Evolutionary conservation across 1,284 basidiomycete species (phyloP), one percentile per base, ranked within the genome.

Genomic region (Vanrija humicola): DNA sequence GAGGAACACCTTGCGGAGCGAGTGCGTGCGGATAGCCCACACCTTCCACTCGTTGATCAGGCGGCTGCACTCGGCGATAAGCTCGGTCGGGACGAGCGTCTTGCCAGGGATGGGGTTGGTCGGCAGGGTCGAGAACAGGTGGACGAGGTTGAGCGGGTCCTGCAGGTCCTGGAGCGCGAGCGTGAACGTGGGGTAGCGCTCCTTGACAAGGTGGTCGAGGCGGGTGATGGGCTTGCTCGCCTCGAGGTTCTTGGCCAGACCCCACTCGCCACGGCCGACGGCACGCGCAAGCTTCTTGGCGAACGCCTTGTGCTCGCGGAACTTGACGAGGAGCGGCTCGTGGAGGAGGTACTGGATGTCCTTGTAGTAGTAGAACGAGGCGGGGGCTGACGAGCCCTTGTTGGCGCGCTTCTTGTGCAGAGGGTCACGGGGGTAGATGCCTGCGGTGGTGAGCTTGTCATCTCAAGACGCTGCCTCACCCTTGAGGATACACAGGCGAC

Each of bases 291-390:
- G 84, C 77, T 97, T 97, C 80, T 98, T 98, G 1, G 96, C 95
- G 67, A 98, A 98, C 0, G 93, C 86, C 77, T 98, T 99, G 81
- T 99, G 95, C 74, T 98, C 93, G 69, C 96, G 83, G 56, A 99
- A 82, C 73, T 93, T 96, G 73, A 85, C 86, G n/a, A 98, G 82
- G 6, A 98, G 87, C 1, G 96, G 96, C 77, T 99, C 96, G 72
- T 99, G 96, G 16, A 92, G 87, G 47, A 99, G 85, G 77, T 95
- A 98, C 54, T 90, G 90, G 65, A 99, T 96, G 73, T 99, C 96
- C 79, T 99, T 99, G 50, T 91, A 82, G 77, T 98, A 98, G 81
- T 98, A 99, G 79, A 98, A 99, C 6, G 94, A 90, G 1, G 94
- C 93, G 3, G 95, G 93, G 0, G 92, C 94, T 40, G 93, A 92